These are phyloP conservation scores for Kingdonia uniflora DNA, from an alignment of 164 flowering plant species.

Conservation along the genomic window DNA sequence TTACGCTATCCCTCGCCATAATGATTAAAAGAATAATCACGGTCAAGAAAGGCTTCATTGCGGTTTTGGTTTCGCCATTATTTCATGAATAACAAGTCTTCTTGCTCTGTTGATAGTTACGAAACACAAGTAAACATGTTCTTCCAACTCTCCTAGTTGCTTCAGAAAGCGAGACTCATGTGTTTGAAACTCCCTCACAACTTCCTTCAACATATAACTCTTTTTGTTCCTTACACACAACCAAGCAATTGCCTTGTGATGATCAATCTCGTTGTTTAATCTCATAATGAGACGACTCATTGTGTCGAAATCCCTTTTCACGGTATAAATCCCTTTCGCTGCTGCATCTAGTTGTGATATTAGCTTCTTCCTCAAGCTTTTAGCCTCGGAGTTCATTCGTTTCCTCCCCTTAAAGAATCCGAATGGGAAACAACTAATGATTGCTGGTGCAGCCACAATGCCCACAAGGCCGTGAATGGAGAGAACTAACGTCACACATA, in stretches of 20 bases:
- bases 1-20: too few relatives aligned
- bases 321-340: constrained; percentile 51
- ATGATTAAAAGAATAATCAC: too few relatives aligned
- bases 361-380: constrained; percentile 9
- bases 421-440: constrained; percentile 12
- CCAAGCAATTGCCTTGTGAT: constrained; percentile 29
- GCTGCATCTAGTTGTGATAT: constrained; percentile 54
- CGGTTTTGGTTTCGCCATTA: background rate
- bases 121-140: constrained; percentile 39
- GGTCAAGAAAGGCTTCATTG: too few relatives aligned
- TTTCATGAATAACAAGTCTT: constrained; percentile 1
- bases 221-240: constrained; percentile 43
- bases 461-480: constrained; percentile 52
- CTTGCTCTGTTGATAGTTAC: constrained; percentile 4
- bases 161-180: constrained; percentile 45
- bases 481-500: constrained; percentile 26
- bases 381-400: background rate
- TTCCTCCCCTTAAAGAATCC: constrained; percentile 14
- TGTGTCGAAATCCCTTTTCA: constrained; percentile 63
- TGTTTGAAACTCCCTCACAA: constrained; percentile 40
- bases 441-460: constrained; percentile 37
- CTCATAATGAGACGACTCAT: constrained; percentile 46
- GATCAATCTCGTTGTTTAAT: constrained; percentile 58
- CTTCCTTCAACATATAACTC: constrained; percentile 42
- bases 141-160: constrained; percentile 64